These are phyloP conservation scores for Fusarium foetens DNA, from an alignment of 2,329 filamentous ascomycete species.

Conservation along the genomic window DNA sequence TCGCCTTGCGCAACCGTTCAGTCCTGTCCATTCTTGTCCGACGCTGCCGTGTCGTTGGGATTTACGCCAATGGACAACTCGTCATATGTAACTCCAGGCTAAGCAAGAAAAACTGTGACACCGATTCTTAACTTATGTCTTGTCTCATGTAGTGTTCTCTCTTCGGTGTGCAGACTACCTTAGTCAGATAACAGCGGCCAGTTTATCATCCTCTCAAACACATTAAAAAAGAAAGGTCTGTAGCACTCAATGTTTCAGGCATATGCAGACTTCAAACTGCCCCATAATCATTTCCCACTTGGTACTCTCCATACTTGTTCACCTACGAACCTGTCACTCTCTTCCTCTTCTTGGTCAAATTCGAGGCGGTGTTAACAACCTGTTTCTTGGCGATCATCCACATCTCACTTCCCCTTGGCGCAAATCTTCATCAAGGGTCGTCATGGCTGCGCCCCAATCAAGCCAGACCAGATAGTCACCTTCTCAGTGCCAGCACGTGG, in stretches of 20 bases:
- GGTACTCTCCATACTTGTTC: not conserved
- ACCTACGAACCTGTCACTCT: not conserved
- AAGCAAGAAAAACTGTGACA: not conserved
- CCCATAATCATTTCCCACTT: not conserved
- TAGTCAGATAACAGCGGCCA: not conserved
- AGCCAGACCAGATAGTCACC: slow-evolving; percentile 22
- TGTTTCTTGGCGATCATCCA: slow-evolving; percentile 27
- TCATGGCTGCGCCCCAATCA: slow-evolving; percentile 30
- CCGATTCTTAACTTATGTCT: not conserved
- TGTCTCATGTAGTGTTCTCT: not conserved
- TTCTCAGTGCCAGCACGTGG: slow-evolving; percentile 4
- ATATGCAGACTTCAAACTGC: not conserved
- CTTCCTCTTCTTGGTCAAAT: not conserved
- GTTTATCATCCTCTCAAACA: not conserved
- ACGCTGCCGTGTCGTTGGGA: slow-evolving; percentile 19
- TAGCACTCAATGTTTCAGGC: not conserved
- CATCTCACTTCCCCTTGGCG: slow-evolving; percentile 8
- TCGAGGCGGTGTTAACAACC: slow-evolving; percentile 15
- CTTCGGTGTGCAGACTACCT: not conserved
- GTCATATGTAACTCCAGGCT: not conserved
- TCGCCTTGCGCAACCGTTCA: not conserved
- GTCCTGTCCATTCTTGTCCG: slow-evolving; percentile 1
- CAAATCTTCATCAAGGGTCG: slow-evolving; percentile 33
- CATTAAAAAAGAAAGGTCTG: not conserved
- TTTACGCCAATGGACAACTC: not conserved